Conservation (phyloP, 768 basidiomycete species). For the Russula emetica region DNA sequence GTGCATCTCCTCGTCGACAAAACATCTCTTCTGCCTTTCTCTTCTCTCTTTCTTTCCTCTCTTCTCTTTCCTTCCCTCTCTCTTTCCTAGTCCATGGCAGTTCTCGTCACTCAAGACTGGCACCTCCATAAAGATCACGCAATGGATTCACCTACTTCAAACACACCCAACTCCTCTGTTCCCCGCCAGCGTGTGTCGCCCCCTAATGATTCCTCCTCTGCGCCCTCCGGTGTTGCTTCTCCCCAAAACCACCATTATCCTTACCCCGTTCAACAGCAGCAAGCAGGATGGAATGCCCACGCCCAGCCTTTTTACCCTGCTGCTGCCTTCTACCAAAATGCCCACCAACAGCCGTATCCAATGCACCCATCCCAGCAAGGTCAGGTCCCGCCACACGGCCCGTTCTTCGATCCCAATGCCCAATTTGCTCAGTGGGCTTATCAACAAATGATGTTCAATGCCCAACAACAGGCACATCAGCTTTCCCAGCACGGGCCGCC, state of each 20-base stretch:
- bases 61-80: conserved; percentile 7
- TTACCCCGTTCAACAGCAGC: conserved; percentile 69
- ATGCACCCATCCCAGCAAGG: conserved; percentile 36
- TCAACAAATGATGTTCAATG: conserved; percentile 86
- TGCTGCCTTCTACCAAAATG: conserved; percentile 64
- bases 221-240: conserved; percentile 34
- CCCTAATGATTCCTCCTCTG: conserved; percentile 46
- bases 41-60: conserved; percentile 1
- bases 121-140: conserved; percentile 57
- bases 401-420: conserved; percentile 76
- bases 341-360: conserved; percentile 56
- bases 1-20: conserved; percentile 11
- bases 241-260: conserved; percentile 50
- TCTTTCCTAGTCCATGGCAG: conserved; percentile 55
- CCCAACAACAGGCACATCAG: conserved; percentile 31
- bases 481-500: conserved; percentile 32
- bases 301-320: conserved; percentile 71
- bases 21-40: not conserved
- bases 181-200: conserved; percentile 60
- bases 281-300: conserved; percentile 65
- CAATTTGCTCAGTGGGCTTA: conserved; percentile 85
- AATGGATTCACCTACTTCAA: conserved; percentile 51
- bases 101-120: conserved; percentile 77
- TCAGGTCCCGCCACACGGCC: conserved; percentile 47
- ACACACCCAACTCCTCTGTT: conserved; percentile 37